phyloP scores from a whole-genome alignment of 352 stramenopile species.

The Phytophthora citrophthora region DNA sequence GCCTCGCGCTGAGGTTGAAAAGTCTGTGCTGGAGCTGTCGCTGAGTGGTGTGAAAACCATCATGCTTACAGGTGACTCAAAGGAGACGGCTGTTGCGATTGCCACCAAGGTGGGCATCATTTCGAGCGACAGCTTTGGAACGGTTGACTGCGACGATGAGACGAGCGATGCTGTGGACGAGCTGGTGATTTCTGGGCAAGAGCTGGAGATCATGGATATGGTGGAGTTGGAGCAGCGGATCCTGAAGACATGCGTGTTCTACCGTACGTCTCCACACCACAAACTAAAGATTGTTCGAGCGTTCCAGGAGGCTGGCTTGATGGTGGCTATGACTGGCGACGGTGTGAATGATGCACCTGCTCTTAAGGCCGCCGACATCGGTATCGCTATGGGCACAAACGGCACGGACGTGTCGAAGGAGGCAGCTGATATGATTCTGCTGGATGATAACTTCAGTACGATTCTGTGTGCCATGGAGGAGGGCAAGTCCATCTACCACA shows the following conservation, averaged over 20 bases:
- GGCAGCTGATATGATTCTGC: slow-evolving; percentile 96
- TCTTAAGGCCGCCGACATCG: slow-evolving; percentile 96
- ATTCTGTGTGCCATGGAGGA: slow-evolving; percentile 96
- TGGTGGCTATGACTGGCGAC: slow-evolving; percentile 99
- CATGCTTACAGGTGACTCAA: slow-evolving; percentile 96
- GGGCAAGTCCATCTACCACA: slow-evolving; percentile 96
- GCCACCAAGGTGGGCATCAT: slow-evolving; percentile 95
- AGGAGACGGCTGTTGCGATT: slow-evolving; percentile 96
- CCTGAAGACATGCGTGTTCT: slow-evolving; percentile 94
- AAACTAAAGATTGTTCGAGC: slow-evolving; percentile 97
- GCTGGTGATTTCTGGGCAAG: slow-evolving; percentile 82
- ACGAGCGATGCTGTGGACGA: slow-evolving; percentile 39
- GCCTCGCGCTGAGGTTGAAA: slow-evolving; percentile 68
- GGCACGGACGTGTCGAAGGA: slow-evolving; percentile 98
- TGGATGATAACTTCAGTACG: slow-evolving; percentile 96
- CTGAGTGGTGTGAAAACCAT: slow-evolving; percentile 74
- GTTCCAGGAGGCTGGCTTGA: slow-evolving; percentile 83
- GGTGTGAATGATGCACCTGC: slow-evolving; percentile 99
- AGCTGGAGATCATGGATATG: slow-evolving; percentile 93
- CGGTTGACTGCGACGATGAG: slow-evolving; percentile 40
- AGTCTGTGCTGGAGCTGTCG: slow-evolving; percentile 63
- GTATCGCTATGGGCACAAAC: slow-evolving; percentile 98
- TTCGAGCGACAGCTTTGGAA: slow-evolving; percentile 41
- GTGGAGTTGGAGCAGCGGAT: slow-evolving; percentile 84
- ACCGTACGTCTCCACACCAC: slow-evolving; percentile 94